Conservation (phyloP, 2,329 filamentous ascomycete species). For the Clonostachys rosea region DNA sequence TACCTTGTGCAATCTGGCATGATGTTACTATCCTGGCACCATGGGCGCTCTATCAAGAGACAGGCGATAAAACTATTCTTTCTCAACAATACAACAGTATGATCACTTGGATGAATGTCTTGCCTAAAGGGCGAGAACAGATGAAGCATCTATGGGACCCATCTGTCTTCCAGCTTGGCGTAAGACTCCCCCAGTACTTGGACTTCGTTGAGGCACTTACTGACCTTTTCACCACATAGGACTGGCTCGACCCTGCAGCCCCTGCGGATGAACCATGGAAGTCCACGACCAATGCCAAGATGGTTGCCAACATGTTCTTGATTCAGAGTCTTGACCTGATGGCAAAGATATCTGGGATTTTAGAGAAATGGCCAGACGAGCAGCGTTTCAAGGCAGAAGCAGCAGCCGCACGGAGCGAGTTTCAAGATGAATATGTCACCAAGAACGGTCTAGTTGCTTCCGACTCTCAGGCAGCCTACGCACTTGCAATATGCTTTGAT, state of each 20-base stretch:
- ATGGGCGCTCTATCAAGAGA: conserved; percentile 1
- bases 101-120: neutral
- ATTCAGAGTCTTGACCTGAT: neutral
- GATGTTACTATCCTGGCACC: neutral
- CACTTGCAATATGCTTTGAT: conserved; percentile 1
- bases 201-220: conserved; percentile 1
- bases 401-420: neutral
- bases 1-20: neutral
- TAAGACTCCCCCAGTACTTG: neutral
- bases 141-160: neutral
- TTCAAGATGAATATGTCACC: neutral
- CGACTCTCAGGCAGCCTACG: neutral
- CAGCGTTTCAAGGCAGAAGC: neutral
- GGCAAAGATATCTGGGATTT: neutral
- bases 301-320: conserved; percentile 1
- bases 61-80: neutral
- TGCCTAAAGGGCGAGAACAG: neutral
- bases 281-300: neutral
- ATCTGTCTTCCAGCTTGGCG: neutral
- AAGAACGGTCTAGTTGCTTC: neutral
- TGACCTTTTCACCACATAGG: neutral
- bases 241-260: conserved; percentile 1
- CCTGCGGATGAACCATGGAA: neutral
- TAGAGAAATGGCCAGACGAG: neutral
- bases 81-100: neutral